A percentile compares a stretch with the other conserved stretches of the same genome.
Evolutionary conservation across 1,284 basidiomycete species (phyloP).

Genomic region (Puccinia hordei): DNA sequence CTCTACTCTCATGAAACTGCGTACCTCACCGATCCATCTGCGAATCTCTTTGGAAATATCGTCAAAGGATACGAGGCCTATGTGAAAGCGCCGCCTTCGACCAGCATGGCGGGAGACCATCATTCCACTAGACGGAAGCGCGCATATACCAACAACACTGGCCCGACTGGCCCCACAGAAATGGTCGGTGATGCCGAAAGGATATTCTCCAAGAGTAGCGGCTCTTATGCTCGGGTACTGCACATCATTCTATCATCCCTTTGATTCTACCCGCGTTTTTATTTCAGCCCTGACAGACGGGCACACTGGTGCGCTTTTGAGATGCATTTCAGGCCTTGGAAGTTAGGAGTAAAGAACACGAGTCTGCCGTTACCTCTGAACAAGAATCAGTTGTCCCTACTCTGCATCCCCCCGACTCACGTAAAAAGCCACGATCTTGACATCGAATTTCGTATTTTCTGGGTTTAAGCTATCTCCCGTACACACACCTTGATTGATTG

Average conservation of each 20-base stretch:
- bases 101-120: slow-evolving; percentile 38
- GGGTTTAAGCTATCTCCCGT: too few relatives aligned
- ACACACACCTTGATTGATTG: not conserved
- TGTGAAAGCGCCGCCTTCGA: slow-evolving; percentile 50
- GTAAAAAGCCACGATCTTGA: slow-evolving; percentile 29
- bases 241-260: not conserved
- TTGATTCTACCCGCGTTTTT: not conserved
- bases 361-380: slow-evolving; percentile 50
- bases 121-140: slow-evolving; percentile 46
- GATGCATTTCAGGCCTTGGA: slow-evolving; percentile 30
- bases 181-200: slow-evolving; percentile 50
- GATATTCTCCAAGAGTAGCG: slow-evolving; percentile 50
- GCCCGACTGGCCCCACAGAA: slow-evolving; percentile 30
- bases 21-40: slow-evolving; percentile 47
- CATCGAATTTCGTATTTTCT: not conserved
- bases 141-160: slow-evolving; percentile 17
- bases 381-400: slow-evolving; percentile 48
- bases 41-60: slow-evolving; percentile 50
- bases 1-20: slow-evolving; percentile 44
- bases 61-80: slow-evolving; percentile 51
- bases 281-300: not conserved
- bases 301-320: not conserved
- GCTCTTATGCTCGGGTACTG: slow-evolving; percentile 44
- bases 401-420: slow-evolving; percentile 25
- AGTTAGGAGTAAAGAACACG: slow-evolving; percentile 41